These are phyloP conservation scores for Russula sp. DNA, from an alignment of 768 basidiomycete genomes.

Conservation along the genomic window DNA sequence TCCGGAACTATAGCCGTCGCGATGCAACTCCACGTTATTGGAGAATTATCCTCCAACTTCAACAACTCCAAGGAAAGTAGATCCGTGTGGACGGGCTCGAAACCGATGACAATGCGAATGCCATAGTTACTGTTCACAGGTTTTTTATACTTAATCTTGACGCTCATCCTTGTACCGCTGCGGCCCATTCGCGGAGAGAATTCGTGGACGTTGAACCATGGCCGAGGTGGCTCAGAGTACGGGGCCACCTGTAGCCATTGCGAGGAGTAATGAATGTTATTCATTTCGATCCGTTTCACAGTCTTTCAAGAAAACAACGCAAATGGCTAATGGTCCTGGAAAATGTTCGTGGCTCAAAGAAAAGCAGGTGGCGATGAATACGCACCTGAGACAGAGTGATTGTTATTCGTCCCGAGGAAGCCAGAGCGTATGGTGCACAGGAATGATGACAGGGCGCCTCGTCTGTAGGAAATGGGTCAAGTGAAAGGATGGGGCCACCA, in stretches of 20 bases:
- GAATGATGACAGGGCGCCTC: background rate
- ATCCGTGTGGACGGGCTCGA: slow-evolving; percentile 57
- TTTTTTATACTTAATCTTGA: slow-evolving; percentile 53
- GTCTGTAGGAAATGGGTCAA: background rate
- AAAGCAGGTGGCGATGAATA: background rate
- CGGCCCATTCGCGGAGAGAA: slow-evolving; percentile 61
- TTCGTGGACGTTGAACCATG: slow-evolving; percentile 58
- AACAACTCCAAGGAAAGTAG: too few species aligned
- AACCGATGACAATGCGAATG: slow-evolving; percentile 69
- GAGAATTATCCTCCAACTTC: slow-evolving; percentile 40
- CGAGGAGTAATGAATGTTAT: background rate
- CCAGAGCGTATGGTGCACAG: background rate
- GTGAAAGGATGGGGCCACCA: background rate
- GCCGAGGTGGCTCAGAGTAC: slow-evolving; percentile 38
- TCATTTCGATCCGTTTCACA: background rate
- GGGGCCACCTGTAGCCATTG: slow-evolving; percentile 2
- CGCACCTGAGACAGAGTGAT: background rate
- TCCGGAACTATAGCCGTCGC: slow-evolving; percentile 44
- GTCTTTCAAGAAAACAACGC: background rate
- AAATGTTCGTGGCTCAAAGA: background rate
- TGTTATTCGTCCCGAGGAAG: background rate
- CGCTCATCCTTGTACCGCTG: slow-evolving; percentile 53
- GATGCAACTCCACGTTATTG: slow-evolving; percentile 57
- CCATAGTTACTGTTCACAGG: slow-evolving; percentile 44
- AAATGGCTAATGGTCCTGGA: background rate